Evolutionary conservation across 2,329 filamentous ascomycete species (phyloP).

Genomic region (Microdochium nivale): DNA sequence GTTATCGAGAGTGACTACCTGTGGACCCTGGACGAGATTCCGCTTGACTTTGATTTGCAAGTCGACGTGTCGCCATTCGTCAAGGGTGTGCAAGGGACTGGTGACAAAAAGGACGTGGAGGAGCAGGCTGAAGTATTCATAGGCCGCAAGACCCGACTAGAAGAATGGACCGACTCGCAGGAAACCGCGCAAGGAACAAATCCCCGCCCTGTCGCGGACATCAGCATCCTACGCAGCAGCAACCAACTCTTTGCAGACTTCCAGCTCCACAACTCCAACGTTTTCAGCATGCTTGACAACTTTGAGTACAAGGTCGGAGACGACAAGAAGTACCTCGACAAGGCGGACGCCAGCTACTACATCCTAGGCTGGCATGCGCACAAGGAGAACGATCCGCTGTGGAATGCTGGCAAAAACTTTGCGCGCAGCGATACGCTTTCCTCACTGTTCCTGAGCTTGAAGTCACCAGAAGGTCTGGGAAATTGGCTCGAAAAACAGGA

Average conservation of each 20-base stretch:
- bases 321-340: slow-evolving; percentile 10
- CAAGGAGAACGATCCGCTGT: slow-evolving; percentile 3
- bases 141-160: slow-evolving; percentile 18
- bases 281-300: slow-evolving; percentile 30
- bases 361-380: slow-evolving; percentile 31
- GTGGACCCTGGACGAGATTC: slow-evolving; percentile 21
- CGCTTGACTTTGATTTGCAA: slow-evolving; percentile 23
- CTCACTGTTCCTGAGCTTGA: slow-evolving; percentile 11
- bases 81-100: slow-evolving; percentile 2
- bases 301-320: slow-evolving; percentile 18
- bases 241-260: slow-evolving; percentile 33
- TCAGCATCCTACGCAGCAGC: slow-evolving; percentile 2
- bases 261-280: slow-evolving; percentile 29
- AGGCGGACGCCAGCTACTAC: slow-evolving; percentile 25
- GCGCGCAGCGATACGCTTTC: slow-evolving; percentile 10
- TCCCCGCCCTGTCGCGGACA: background rate
- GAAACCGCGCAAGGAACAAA: background rate
- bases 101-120: slow-evolving; percentile 12
- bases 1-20: slow-evolving; percentile 28
- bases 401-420: background rate
- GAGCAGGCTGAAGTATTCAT: slow-evolving; percentile 33
- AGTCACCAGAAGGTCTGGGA: background rate
- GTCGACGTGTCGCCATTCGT: slow-evolving; percentile 30
- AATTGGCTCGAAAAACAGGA: slow-evolving; percentile 9
- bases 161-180: slow-evolving; percentile 11